Percentiles rank a stretch among this genome's conserved stretches.
These are phyloP conservation scores for Glycine latifolia DNA, from an alignment of 306 rosid species.

Conservation along the genomic window DNA sequence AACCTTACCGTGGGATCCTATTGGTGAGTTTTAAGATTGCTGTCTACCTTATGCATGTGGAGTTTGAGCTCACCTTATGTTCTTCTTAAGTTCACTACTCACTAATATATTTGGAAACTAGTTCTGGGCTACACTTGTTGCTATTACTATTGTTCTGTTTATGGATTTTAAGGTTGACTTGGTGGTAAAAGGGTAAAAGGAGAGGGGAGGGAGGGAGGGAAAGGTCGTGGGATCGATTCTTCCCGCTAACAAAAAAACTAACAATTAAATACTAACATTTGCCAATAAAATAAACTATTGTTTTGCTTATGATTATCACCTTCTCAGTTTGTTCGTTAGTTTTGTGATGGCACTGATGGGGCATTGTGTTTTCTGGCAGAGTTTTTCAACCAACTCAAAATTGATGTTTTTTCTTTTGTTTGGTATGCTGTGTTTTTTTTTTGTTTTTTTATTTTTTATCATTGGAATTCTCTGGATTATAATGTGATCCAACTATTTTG, in stretches of 20 bases:
- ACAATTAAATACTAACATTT: too few relatives aligned
- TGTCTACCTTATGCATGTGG: conserved; percentile 61
- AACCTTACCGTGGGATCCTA: conserved; percentile 47
- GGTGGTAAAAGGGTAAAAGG: too few relatives aligned
- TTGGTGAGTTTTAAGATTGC: conserved; percentile 43
- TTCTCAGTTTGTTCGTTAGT: not conserved
- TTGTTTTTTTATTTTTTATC: too few relatives aligned
- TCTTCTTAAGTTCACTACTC: not conserved
- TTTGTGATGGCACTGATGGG: not conserved
- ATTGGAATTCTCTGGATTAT: conserved; percentile 16
- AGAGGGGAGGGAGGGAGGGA: too few relatives aligned
- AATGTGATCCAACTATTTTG: not conserved
- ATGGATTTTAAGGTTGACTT: not conserved
- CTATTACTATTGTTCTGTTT: conserved; percentile 39
- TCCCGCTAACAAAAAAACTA: too few relatives aligned
- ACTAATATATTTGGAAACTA: not conserved
- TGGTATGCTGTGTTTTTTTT: too few relatives aligned
- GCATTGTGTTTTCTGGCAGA: conserved; percentile 27
- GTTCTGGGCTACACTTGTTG: conserved; percentile 2
- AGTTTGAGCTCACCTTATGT: conserved; percentile 58
- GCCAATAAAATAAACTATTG: too few relatives aligned
- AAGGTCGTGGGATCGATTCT: too few relatives aligned
- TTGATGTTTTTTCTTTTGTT: not conserved
- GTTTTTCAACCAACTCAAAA: not conserved
- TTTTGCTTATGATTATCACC: conserved; percentile 4